A percentile compares a stretch with the other conserved stretches of the same genome.
These are phyloP conservation scores for Sclerotinia trifoliorum DNA, from an alignment of 2,329 filamentous ascomycete genomes.

Conservation along the genomic window DNA sequence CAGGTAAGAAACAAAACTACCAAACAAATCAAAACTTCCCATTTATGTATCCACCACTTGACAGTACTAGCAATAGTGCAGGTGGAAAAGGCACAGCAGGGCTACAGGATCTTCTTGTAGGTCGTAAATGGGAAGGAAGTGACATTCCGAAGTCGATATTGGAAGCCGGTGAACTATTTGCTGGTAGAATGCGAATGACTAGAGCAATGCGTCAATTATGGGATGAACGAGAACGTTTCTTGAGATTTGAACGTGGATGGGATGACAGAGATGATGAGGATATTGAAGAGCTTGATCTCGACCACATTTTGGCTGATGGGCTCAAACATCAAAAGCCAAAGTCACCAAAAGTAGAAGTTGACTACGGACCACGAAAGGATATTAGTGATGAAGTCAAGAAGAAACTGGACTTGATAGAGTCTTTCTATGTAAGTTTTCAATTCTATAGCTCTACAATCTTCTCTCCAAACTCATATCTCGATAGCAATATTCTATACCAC, in stretches of 20 bases:
- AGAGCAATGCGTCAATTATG: slow-evolving; percentile 89
- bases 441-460: background rate
- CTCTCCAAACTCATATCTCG: slow-evolving; percentile 38
- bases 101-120: slow-evolving; percentile 75
- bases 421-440: slow-evolving; percentile 71
- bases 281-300: slow-evolving; percentile 44
- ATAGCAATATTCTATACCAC: slow-evolving; percentile 72
- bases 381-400: slow-evolving; percentile 57
- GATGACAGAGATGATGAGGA: slow-evolving; percentile 49
- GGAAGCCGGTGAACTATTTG: slow-evolving; percentile 91
- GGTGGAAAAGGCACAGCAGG: slow-evolving; percentile 85
- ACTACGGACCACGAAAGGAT: slow-evolving; percentile 52
- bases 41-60: slow-evolving; percentile 92
- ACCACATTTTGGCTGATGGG: slow-evolving; percentile 45
- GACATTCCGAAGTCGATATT: slow-evolving; percentile 93
- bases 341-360: slow-evolving; percentile 42
- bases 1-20: slow-evolving; percentile 97
- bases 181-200: slow-evolving; percentile 85
- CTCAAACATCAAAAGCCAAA: slow-evolving; percentile 46
- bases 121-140: slow-evolving; percentile 86
- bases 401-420: slow-evolving; percentile 71
- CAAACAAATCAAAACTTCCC: slow-evolving; percentile 99
- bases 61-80: slow-evolving; percentile 82
- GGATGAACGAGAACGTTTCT: slow-evolving; percentile 87
- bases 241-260: slow-evolving; percentile 92